Base-by-base conservation (phyloP, 768 basidiomycete species). In the Panaeolus papilionaceus region DNA sequence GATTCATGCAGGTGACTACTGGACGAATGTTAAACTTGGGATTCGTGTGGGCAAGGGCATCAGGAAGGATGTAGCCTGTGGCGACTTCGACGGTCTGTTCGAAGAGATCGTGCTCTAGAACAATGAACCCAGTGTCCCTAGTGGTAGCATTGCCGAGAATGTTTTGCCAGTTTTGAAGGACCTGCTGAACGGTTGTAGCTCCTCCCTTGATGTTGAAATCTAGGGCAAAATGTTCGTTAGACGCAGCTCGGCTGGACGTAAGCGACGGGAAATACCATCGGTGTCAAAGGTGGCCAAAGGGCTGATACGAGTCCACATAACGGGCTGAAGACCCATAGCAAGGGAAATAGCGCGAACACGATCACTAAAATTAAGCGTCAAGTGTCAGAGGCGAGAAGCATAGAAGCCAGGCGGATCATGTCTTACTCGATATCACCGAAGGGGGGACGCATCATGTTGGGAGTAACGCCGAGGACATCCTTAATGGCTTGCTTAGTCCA, bases 401-500 rank as follows among this genome's bases (percentile, higher is more conserved):
- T 18, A 44, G 44, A 39, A 12, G 33, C 16, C 42, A 61, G 51
- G 70, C 20, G 38, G 20, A 23, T 28, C 12, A 64, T 61, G 18
- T 80, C 86, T 16, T 71, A 88, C 89, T 92, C 92, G 63, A 92
- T 90, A 75, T 92, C 92, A 69, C 92, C 92, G 73, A 83, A 96
- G 51, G 93, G 93, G 42, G 94, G 93, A 37, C 93, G 83, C 89
- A 92, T 92, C 78, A 84, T 88, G 71, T 88, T 88, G 26, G 93
- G 93, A 0, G 92, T 90, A 14, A 92, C 88, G 61, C 91, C 95
- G 39, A 90, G 80, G 54, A 92, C 86, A 74, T 96, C 93, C 75
- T 89, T 89, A 78, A 97, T 95, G 66, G 90, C 83, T 79, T 96
- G 91, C 79, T 86, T 92, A 5, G 91, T 85, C 94, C 94, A 97